Conservation (phyloP, 176 grass and related monocot species). For the Paspalum vaginatum region DNA sequence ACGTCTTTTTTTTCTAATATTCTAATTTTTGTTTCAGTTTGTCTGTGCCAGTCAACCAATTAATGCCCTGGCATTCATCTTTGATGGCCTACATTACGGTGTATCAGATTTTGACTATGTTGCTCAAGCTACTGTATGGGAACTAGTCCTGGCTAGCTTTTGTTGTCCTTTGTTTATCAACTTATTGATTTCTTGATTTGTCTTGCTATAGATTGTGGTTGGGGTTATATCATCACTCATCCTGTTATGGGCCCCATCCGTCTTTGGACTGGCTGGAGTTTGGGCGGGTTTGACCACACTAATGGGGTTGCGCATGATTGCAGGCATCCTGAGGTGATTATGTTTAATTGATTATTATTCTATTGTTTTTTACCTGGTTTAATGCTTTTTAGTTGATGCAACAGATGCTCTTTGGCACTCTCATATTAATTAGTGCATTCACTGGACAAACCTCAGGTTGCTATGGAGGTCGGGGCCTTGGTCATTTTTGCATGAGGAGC, state of each 20-base stretch:
- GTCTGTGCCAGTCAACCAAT: conserved; percentile 89
- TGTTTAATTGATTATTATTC: background rate
- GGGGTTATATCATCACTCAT: conserved; percentile 76
- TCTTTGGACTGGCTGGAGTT: conserved; percentile 84
- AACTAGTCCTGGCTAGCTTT: conserved; percentile 7
- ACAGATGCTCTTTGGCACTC: background rate
- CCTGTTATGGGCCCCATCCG: conserved; percentile 75
- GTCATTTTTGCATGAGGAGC: conserved; percentile 74
- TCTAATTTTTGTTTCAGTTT: conserved; percentile 59
- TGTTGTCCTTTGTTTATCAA: background rate
- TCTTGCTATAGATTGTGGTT: conserved; percentile 69
- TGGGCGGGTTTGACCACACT: conserved; percentile 94
- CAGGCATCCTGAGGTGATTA: conserved; percentile 76
- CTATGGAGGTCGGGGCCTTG: conserved; percentile 85
- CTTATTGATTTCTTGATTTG: conserved; percentile 31
- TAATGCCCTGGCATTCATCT: conserved; percentile 95
- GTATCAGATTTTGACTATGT: conserved; percentile 94
- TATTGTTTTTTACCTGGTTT: background rate
- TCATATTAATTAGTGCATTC: conserved; percentile 15
- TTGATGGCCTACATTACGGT: conserved; percentile 93
- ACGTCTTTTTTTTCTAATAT: conserved; percentile 19
- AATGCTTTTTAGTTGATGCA: background rate
- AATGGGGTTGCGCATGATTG: conserved; percentile 78
- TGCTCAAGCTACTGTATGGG: conserved; percentile 76
- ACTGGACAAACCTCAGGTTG: conserved; percentile 55